These are phyloP conservation scores for Glycine soja DNA, from an alignment of 306 rosid species.

Conservation along the genomic window DNA sequence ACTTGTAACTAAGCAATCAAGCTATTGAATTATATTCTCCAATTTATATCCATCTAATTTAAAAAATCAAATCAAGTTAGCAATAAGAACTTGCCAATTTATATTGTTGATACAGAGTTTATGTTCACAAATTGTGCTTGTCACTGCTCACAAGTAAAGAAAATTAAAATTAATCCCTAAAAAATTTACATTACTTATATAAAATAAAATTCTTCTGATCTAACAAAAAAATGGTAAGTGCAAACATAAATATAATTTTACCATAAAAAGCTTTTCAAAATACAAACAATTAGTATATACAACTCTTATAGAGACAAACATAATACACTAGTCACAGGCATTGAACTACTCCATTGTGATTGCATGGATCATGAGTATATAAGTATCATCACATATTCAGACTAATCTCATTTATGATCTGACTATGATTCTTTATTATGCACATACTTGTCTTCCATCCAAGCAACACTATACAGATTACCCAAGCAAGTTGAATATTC, in stretches of 20 bases:
- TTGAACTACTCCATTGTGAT: slow-evolving; percentile 29
- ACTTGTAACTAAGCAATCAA: too few relatives aligned
- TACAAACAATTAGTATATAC: not conserved
- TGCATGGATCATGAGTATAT: not conserved
- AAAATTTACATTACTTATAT: not conserved
- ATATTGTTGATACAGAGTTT: slow-evolving; percentile 85
- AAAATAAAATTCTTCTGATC: not conserved
- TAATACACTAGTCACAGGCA: slow-evolving; percentile 6
- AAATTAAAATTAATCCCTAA: slow-evolving; percentile 29
- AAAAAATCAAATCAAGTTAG: slow-evolving; percentile 21
- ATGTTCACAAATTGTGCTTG: slow-evolving; percentile 75
- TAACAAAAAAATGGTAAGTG: not conserved
- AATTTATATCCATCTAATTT: not conserved
- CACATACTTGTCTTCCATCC: slow-evolving; percentile 97
- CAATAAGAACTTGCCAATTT: slow-evolving; percentile 68
- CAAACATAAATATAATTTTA: not conserved
- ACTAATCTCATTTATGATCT: slow-evolving; percentile 7
- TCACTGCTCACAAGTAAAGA: slow-evolving; percentile 69
- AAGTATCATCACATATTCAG: slow-evolving; percentile 1
- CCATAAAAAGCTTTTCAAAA: not conserved
- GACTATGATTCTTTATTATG: slow-evolving; percentile 35
- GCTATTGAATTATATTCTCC: not conserved
- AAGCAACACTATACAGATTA: slow-evolving; percentile 91
- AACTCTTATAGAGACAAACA: not conserved
- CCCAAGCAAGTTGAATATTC: slow-evolving; percentile 96